Evolutionary conservation across 345 rosid species (phyloP).

Genomic region (Corymbia maculata): DNA sequence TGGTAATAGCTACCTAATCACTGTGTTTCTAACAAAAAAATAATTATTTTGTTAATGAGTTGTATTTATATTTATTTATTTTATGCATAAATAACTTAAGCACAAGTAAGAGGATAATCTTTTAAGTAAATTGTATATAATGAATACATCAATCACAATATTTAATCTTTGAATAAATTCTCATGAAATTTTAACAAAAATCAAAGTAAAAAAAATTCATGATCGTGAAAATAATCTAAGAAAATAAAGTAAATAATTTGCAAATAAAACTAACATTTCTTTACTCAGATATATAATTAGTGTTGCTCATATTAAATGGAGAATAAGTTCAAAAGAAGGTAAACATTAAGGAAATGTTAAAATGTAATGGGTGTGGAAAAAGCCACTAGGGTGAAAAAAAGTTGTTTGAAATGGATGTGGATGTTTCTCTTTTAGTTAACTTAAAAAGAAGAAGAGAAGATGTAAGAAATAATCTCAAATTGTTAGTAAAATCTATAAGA

Average conservation of each 20-base stretch:
- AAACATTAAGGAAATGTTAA: not conserved
- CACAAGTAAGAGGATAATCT: not conserved
- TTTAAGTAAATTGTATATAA: too few relatives aligned
- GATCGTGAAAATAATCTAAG: not conserved
- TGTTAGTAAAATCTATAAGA: not conserved
- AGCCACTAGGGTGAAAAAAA: not conserved
- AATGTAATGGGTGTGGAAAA: not conserved
- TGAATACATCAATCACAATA: not conserved
- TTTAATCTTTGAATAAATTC: not conserved
- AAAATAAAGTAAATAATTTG: not conserved
- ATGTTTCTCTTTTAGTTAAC: not conserved
- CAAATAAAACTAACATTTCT: not conserved
- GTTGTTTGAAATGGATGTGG: not conserved
- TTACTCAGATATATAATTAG: not conserved
- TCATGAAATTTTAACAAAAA: too few relatives aligned
- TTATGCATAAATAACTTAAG: not conserved
- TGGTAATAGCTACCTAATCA: not conserved
- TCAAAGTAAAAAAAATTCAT: not conserved
- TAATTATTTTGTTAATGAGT: not conserved
- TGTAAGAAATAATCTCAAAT: too few relatives aligned
- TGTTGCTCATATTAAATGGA: not conserved
- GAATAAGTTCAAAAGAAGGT: not conserved
- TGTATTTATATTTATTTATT: too few relatives aligned
- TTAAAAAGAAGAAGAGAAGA: not conserved
- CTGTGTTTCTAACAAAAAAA: not conserved